Conservation (phyloP, 176 grass and related monocot genomes). For the Aegilops longissima region DNA sequence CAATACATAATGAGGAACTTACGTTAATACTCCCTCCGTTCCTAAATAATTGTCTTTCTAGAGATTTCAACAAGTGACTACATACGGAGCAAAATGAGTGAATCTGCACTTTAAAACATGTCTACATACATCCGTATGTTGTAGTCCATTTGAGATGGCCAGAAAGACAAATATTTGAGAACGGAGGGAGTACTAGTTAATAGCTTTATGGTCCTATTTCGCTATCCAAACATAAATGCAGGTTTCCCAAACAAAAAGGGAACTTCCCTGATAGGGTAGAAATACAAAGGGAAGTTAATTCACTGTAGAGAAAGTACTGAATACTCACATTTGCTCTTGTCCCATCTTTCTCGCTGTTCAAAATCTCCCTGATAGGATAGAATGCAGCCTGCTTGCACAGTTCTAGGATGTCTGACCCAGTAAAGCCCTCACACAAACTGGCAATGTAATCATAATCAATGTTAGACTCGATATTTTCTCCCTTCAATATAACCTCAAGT, state of each 20-base stretch:
- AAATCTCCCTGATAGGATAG: constrained; percentile 82
- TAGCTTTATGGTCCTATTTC: neutral
- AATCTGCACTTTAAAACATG: too few relatives aligned
- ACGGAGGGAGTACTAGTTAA: neutral
- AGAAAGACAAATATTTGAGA: too few relatives aligned
- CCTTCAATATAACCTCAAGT: constrained; percentile 81
- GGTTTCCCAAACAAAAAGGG: too few relatives aligned
- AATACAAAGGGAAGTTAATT: neutral
- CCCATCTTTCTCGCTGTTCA: constrained; percentile 83
- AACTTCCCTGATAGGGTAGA: neutral
- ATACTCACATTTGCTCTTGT: constrained; percentile 50
- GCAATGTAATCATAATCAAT: constrained; percentile 86
- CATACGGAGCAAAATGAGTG: too few relatives aligned
- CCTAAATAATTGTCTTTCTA: too few relatives aligned
- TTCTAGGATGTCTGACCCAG: constrained; percentile 89
- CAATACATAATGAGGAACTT: neutral
- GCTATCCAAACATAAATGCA: neutral
- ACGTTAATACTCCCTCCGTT: too few relatives aligned
- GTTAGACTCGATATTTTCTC: constrained; percentile 63
- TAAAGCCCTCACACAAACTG: constrained; percentile 83
- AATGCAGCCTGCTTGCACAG: constrained; percentile 96
- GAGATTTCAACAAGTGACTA: too few relatives aligned
- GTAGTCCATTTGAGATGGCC: too few relatives aligned
- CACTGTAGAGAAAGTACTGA: neutral
- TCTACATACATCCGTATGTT: too few relatives aligned